Conservation (phyloP, 371 early-diverging fungal genomes). For the Rhizopus arrhizus region DNA sequence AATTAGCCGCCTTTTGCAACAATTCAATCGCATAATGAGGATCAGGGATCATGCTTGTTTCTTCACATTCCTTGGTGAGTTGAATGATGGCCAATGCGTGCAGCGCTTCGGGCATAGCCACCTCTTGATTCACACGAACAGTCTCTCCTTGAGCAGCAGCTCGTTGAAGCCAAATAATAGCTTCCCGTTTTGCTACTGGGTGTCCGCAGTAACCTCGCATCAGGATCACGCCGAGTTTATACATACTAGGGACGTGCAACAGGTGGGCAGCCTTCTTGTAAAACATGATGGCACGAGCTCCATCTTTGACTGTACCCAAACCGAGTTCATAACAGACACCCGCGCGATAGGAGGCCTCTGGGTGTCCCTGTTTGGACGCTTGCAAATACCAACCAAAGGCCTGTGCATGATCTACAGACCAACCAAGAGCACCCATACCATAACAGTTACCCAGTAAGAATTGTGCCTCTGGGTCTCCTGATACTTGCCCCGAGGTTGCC, state of each 20-base stretch:
- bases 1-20: slow-evolving; percentile 83
- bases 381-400: slow-evolving; percentile 91
- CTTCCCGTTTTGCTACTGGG: slow-evolving; percentile 79
- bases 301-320: slow-evolving; percentile 87
- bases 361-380: slow-evolving; percentile 89
- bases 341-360: slow-evolving; percentile 91
- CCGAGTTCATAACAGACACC: slow-evolving; percentile 96
- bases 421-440: slow-evolving; percentile 76
- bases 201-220: slow-evolving; percentile 80
- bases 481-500: slow-evolving; percentile 59
- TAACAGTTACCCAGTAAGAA: slow-evolving; percentile 90
- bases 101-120: slow-evolving; percentile 75
- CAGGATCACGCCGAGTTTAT: slow-evolving; percentile 88
- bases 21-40: slow-evolving; percentile 83
- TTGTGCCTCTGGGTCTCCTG: slow-evolving; percentile 84
- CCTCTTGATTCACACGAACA: background rate
- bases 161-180: slow-evolving; percentile 89
- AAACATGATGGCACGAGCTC: slow-evolving; percentile 79
- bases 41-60: slow-evolving; percentile 75
- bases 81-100: slow-evolving; percentile 81
- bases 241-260: slow-evolving; percentile 92
- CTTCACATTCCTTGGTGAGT: slow-evolving; percentile 77
- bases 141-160: slow-evolving; percentile 58
- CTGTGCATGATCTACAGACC: slow-evolving; percentile 77
- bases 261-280: slow-evolving; percentile 92